Evolutionary conservation across 306 rosid genomes (phyloP).

Genomic region (Castanea mollissima): DNA sequence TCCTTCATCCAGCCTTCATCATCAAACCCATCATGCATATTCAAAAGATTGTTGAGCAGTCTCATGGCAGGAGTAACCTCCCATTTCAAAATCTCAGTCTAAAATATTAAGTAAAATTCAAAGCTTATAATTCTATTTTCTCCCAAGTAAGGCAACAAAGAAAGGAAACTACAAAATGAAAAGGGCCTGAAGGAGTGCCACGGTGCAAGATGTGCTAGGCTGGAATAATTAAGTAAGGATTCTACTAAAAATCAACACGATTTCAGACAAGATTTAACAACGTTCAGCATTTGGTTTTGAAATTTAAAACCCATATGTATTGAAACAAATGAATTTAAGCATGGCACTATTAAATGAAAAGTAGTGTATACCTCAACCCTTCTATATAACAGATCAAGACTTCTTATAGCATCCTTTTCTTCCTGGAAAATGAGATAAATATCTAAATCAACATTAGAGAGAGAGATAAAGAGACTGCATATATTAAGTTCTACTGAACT

Average conservation of each 20-base stretch:
- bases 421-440: conserved; percentile 52
- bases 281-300: background rate
- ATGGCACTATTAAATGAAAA: conserved; percentile 5
- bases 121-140: background rate
- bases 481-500: background rate
- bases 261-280: too few species aligned
- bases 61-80: conserved; percentile 93
- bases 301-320: background rate
- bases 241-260: too few species aligned
- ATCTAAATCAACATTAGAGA: conserved; percentile 8
- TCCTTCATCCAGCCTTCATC: conserved; percentile 74
- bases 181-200: background rate
- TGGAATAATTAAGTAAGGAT: too few species aligned
- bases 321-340: background rate
- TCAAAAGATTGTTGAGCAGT: conserved; percentile 84
- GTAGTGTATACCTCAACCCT: conserved; percentile 74
- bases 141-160: background rate
- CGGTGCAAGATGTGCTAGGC: background rate
- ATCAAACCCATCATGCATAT: conserved; percentile 68
- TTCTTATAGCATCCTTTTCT: conserved; percentile 88
- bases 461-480: background rate
- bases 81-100: conserved; percentile 85
- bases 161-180: background rate
- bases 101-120: conserved; percentile 15
- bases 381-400: conserved; percentile 85